Percentiles rank a stretch among this genome's conserved stretches.
These are phyloP conservation scores for Hymenoscyphus fraxineus DNA, from an alignment of 2,329 filamentous ascomycete genomes.

Conservation along the genomic window DNA sequence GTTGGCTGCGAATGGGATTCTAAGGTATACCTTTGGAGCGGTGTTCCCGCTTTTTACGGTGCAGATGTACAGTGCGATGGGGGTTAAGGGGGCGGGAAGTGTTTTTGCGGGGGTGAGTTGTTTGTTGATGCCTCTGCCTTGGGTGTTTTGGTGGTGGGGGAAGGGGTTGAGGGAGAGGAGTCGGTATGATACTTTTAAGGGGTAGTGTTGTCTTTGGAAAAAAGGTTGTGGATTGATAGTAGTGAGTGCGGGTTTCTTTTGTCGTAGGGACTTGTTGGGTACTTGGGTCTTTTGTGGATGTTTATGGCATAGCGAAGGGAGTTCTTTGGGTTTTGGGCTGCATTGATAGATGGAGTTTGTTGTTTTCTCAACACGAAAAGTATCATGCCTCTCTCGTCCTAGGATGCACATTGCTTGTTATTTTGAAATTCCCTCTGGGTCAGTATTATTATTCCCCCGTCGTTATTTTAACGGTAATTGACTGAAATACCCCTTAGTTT, in stretches of 20 bases:
- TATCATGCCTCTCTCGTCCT: too few species aligned
- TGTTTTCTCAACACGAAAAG: too few species aligned
- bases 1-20: conserved; percentile 30
- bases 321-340: background rate
- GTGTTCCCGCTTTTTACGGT: conserved; percentile 38
- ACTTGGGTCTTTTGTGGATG: too few species aligned
- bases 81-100: conserved; percentile 42
- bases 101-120: conserved; percentile 42
- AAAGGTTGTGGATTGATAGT: background rate
- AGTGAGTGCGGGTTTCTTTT: background rate
- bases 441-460: too few species aligned
- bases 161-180: conserved; percentile 35
- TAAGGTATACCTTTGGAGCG: conserved; percentile 28
- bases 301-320: background rate
- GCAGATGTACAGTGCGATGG: conserved; percentile 44
- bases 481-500: too few species aligned
- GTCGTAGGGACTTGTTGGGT: background rate
- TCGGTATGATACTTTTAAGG: conserved; percentile 24
- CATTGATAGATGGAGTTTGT: background rate
- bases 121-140: conserved; percentile 43
- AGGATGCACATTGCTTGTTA: too few species aligned
- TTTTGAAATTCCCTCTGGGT: too few species aligned
- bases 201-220: background rate
- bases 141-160: conserved; percentile 41
- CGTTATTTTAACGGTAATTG: too few species aligned